A percentile compares a stretch with the other conserved stretches of the same genome.
phyloP scores from a whole-genome alignment of 768 basidiomycete species.

The Strobilomyces dryophilus region DNA sequence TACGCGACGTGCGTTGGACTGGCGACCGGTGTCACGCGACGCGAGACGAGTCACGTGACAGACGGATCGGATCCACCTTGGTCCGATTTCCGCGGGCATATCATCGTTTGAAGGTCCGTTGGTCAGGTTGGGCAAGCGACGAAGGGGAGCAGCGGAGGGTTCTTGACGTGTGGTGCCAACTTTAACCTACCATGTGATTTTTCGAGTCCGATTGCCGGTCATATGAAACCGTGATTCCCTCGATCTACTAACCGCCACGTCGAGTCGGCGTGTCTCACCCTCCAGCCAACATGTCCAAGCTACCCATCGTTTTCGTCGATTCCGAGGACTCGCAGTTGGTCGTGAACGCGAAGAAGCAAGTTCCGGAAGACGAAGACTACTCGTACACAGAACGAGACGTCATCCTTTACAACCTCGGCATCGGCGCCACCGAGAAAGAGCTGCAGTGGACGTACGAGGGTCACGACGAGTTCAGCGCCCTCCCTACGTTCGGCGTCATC shows the following conservation, averaged over 20 bases:
- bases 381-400: constrained; percentile 86
- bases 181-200: constrained; percentile 4
- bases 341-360: constrained; percentile 69
- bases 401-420: constrained; percentile 90
- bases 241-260: neutral
- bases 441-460: constrained; percentile 91
- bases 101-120: no score
- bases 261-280: no score
- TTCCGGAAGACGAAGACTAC: constrained; percentile 54
- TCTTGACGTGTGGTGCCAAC: no score
- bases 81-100: no score
- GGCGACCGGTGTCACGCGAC: no score
- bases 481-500: constrained; percentile 95
- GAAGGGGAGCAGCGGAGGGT: no score
- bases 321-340: constrained; percentile 82
- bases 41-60: neutral
- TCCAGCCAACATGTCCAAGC: constrained; percentile 28
- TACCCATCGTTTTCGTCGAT: constrained; percentile 60
- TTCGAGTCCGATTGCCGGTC: no score
- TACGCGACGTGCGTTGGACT: no score
- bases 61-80: neutral
- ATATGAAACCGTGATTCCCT: neutral
- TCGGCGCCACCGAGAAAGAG: constrained; percentile 92
- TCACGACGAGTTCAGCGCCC: constrained; percentile 75
- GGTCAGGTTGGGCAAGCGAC: no score